phyloP scores from a whole-genome alignment of 768 basidiomycete genomes.

The Lyophyllum atratum region DNA sequence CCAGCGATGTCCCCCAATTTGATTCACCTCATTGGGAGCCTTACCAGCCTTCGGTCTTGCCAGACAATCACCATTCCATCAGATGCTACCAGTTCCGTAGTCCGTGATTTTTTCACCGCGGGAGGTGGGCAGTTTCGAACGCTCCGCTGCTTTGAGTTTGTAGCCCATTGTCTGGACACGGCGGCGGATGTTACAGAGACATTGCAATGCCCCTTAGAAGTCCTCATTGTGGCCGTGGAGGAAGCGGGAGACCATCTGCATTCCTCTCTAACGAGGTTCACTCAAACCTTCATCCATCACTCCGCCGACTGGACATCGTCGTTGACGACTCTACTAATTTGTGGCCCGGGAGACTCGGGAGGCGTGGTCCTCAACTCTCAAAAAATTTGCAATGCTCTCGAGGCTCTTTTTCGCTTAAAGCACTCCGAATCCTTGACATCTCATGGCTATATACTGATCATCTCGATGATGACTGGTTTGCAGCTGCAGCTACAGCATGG shows the following conservation, averaged over 20 bases:
- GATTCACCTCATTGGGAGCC: not conserved
- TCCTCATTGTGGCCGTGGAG: not conserved
- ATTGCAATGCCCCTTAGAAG: not conserved
- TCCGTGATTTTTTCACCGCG: not conserved
- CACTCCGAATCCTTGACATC: not conserved
- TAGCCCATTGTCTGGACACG: not conserved
- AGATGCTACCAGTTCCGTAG: not conserved
- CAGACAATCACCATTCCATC: not conserved
- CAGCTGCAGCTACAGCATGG: not conserved
- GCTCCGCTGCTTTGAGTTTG: not conserved
- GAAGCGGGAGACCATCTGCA: not conserved
- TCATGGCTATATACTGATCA: not conserved
- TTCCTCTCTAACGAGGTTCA: not conserved
- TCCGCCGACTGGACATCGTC: too few species aligned
- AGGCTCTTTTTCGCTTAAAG: not conserved
- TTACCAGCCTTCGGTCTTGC: not conserved
- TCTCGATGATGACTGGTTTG: not conserved
- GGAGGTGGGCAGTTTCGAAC: not conserved
- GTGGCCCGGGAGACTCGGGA: too few species aligned
- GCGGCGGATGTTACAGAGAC: not conserved
- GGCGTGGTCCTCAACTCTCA: too few species aligned
- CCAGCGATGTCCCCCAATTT: not conserved
- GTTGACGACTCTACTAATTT: too few species aligned
- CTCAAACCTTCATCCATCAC: not conserved
- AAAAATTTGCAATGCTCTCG: not conserved